Evolutionary conservation across 1,284 basidiomycete genomes (phyloP).

Genomic region (Ganoderma leucocontextum): DNA sequence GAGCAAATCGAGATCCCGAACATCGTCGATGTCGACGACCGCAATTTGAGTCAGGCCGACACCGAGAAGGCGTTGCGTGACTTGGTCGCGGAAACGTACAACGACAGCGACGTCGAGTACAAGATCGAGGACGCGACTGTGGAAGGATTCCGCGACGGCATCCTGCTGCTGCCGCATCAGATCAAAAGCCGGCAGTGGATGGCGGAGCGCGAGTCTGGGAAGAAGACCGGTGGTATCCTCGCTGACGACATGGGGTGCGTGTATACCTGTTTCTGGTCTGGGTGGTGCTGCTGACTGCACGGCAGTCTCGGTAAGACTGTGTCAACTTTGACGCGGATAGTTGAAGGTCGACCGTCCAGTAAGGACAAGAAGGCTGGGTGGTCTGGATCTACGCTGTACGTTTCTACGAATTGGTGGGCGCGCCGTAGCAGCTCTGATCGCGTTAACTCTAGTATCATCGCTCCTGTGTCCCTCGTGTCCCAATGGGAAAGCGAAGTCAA

Average conservation of each 20-base stretch:
- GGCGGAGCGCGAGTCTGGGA: conserved; percentile 82
- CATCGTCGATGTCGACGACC: conserved; percentile 47
- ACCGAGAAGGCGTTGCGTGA: conserved; percentile 73
- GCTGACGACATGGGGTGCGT: conserved; percentile 91
- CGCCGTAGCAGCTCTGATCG: conserved; percentile 2
- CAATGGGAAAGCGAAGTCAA: conserved; percentile 93
- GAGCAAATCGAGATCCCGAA: conserved; percentile 45
- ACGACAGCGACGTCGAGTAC: conserved; percentile 51
- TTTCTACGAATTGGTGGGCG: conserved; percentile 20
- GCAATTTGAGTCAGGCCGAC: conserved; percentile 51
- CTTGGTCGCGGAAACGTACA: conserved; percentile 58
- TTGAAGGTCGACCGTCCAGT: conserved; percentile 75
- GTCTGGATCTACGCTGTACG: conserved; percentile 78
- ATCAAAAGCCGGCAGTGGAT: conserved; percentile 89
- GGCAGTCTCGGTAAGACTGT: conserved; percentile 89
- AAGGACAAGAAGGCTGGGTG: conserved; percentile 79
- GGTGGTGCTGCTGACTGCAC: background rate
- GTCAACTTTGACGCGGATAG: conserved; percentile 87
- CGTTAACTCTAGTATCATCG: conserved; percentile 67
- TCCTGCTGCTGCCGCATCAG: conserved; percentile 87
- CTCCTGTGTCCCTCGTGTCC: conserved; percentile 84
- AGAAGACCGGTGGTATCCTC: conserved; percentile 86
- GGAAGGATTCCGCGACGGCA: conserved; percentile 74
- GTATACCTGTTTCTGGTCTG: background rate
- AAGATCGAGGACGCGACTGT: conserved; percentile 72